Evolutionary conservation across 768 basidiomycete species (phyloP).

Genomic region (Sarcomyxa edulis): DNA sequence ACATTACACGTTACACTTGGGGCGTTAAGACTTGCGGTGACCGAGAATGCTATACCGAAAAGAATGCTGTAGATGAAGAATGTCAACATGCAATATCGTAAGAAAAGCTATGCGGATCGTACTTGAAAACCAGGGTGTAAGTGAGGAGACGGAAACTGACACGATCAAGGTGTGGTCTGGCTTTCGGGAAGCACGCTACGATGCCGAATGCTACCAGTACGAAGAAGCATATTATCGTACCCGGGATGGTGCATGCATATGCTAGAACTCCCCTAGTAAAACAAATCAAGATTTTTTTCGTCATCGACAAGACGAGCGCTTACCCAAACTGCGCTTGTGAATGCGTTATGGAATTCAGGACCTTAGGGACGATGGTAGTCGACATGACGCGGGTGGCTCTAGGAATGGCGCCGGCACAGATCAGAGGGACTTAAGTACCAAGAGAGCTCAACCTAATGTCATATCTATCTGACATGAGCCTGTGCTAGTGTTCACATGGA

Average conservation of each 20-base stretch:
- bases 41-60: conserved; percentile 15
- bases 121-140: conserved; percentile 16
- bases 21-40: conserved; percentile 8
- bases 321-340: too few species aligned
- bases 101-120: conserved; percentile 4
- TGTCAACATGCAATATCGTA: conserved; percentile 5
- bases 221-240: conserved; percentile 11
- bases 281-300: too few species aligned
- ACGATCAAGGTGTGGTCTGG: conserved; percentile 13
- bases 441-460: too few species aligned
- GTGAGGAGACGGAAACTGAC: conserved; percentile 18
- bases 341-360: too few species aligned
- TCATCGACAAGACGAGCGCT: too few species aligned
- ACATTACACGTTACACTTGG: conserved; percentile 11
- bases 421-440: too few species aligned
- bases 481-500: too few species aligned
- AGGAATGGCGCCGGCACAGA: too few species aligned
- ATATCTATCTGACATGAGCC: too few species aligned
- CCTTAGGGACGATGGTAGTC: too few species aligned
- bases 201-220: conserved; percentile 12
- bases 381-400: too few species aligned
- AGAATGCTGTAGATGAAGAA: conserved; percentile 10
- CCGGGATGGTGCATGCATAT: conserved; percentile 14
- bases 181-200: conserved; percentile 5
- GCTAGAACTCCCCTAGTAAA: too few species aligned